Base-by-base conservation (phyloP, 1,139 yeast species). In the Kodamaea sp. region DNA sequence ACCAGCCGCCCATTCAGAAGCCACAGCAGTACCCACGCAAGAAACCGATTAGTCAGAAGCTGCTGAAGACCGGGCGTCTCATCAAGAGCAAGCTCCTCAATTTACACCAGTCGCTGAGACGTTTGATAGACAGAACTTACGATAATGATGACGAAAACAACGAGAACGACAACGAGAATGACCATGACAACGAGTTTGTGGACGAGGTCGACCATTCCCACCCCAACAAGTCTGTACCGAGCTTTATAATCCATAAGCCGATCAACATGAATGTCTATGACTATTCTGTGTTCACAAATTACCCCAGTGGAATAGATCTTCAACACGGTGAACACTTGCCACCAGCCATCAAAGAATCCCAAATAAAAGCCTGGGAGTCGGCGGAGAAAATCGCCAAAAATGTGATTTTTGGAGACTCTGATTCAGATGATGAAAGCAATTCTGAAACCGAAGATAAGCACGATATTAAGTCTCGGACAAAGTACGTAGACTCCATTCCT, bases 301-400 rank as follows among this genome's bases (percentile, higher is more conserved):
- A 55, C 34, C 53, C 61, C 9, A 41, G 34, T 28, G 54, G 47
- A 2, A 46, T 38, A 11, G 57, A 50, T 31, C 23, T 42, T n/a
- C 54, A 53, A 20, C 50, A 47, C 31, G 53, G 52, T 3, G 49
- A 50, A 23, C 43, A 42, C 22, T 33, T 39, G n/a, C 50, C 47
- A 11, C 55, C 55, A 3, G 51, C 51, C 11, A 41, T 55, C 12
- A 53, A 48, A 39, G 53, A 51, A 28, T 66, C 73, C 4, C 74
- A 68, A 43, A 54, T 68, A n/a, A 59, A 57, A 38, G 74, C 74
- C 10, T 70, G 76, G 76, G 73, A 70, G 42, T 59, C 68, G 15
- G 75, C 74, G 1, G 76, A 70, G 41, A 61, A 64, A 42, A 59
- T 66, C 25, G 54, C 64, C 36, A 48, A 52, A 16, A 65, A 58